phyloP scores from a whole-genome alignment of 2,329 filamentous ascomycete genomes.

The Byssochlamys sp. region DNA sequence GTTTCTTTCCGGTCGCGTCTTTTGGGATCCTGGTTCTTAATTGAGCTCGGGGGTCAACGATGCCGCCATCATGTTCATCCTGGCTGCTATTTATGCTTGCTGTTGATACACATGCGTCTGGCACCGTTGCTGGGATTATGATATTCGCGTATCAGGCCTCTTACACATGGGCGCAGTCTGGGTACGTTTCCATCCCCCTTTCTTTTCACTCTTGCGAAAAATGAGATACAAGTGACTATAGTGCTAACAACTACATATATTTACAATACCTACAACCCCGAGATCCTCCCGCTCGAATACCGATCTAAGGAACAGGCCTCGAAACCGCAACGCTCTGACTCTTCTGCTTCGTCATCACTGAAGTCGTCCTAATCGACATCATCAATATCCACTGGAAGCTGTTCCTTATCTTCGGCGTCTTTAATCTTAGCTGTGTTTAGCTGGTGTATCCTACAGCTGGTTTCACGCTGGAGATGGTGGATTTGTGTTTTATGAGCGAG shows the following conservation, averaged over 20 bases:
- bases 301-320: slow-evolving; percentile 8
- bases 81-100: slow-evolving; percentile 6
- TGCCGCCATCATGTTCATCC: slow-evolving; percentile 5
- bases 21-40: slow-evolving; percentile 12
- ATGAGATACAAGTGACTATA: too few species aligned
- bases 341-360: slow-evolving; percentile 48
- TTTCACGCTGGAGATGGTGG: slow-evolving; percentile 3
- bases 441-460: slow-evolving; percentile 9
- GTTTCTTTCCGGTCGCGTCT: slow-evolving; percentile 17
- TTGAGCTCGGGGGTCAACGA: slow-evolving; percentile 6
- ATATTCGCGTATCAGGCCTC: slow-evolving; percentile 9
- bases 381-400: slow-evolving; percentile 4
- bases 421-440: slow-evolving; percentile 3
- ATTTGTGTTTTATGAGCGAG: slow-evolving; percentile 4
- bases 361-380: slow-evolving; percentile 38
- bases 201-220: neutral
- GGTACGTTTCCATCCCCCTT: slow-evolving; percentile 3
- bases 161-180: slow-evolving; percentile 11
- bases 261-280: slow-evolving; percentile 9
- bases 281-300: slow-evolving; percentile 11
- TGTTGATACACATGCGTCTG: slow-evolving; percentile 3
- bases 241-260: too few species aligned
- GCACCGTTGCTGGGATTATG: slow-evolving; percentile 9
- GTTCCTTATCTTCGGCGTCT: slow-evolving; percentile 4
- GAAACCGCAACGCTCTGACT: slow-evolving; percentile 35